Base-by-base conservation (phyloP, 495 filamentous ascomycete species). In the Monascus purpureus region DNA sequence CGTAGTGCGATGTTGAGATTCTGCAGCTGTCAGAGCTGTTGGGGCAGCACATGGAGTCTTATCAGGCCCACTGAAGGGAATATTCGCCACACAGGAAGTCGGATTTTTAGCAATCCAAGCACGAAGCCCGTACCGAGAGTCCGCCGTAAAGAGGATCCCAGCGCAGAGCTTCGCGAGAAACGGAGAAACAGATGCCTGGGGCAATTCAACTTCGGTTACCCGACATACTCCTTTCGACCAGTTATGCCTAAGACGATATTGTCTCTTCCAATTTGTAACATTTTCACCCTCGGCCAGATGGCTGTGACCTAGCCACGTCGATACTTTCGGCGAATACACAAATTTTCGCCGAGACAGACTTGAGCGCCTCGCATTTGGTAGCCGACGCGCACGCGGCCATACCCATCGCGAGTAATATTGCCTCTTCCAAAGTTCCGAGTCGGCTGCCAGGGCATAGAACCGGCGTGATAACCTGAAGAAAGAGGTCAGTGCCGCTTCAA, bases 321-420 rank as follows among this genome's bases (percentile, higher is more conserved):
- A 77, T 26, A 73, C 60, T 31, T 71, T 73, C 4, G 80, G 82
- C 0, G 80, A 77, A 41, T 84, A 86, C 25, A 69, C 63, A 6
- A 77, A 53, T 18, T 52, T 65, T 6, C 56, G 44, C 17, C 35
- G 46, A 14, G 50, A 42, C 14, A 46, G 28, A 12, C 43, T 49
- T 8, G 61, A 54, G 25, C 69, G 62, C 40, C 69, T 70, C 22
- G 74, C 56, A 20, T 75, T 79, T 6, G 82, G 81, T 31, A 93
- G 73, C 27, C 80, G 73, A 35, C 74, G 70, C 24, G 80, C 80
- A 48, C 85, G 71, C 29, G 87, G 88, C 30, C 78, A 70, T 7
- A 97, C 86, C 57, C 93, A 97, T 39, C 79, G 75, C 19, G 73
- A 67, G 59, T 93, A 94, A 58, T 93, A 97, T 19, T 80, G 65